phyloP scores from a whole-genome alignment of 2,329 filamentous ascomycete species.

The Sporothrix curviconia region DNA sequence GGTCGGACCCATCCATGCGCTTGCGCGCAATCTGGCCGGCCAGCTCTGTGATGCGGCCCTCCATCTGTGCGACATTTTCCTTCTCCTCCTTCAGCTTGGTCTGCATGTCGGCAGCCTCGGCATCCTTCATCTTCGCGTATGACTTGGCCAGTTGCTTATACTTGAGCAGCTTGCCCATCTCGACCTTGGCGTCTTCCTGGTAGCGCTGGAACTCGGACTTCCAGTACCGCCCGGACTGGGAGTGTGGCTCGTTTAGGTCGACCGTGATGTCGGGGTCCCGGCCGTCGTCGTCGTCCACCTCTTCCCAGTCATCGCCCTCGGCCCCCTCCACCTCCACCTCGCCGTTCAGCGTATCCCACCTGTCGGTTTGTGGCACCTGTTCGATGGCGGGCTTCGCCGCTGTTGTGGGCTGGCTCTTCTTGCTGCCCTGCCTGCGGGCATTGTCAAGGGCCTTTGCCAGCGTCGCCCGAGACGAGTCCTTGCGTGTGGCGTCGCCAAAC shows the following conservation, averaged over 20 bases:
- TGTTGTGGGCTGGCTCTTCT: slow-evolving; percentile 18
- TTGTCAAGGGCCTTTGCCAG: slow-evolving; percentile 42
- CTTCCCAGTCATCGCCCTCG: slow-evolving; percentile 48
- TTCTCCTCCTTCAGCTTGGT: slow-evolving; percentile 63
- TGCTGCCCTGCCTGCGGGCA: slow-evolving; percentile 25
- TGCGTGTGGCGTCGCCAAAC: slow-evolving; percentile 13
- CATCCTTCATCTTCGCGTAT: slow-evolving; percentile 71
- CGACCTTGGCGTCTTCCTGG: slow-evolving; percentile 61
- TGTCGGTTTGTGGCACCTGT: slow-evolving; percentile 19
- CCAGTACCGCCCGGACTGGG: slow-evolving; percentile 72
- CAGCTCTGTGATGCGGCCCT: slow-evolving; percentile 54
- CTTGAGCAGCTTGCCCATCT: slow-evolving; percentile 70
- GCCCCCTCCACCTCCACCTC: slow-evolving; percentile 29
- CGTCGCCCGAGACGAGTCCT: slow-evolving; percentile 31
- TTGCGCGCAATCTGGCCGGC: slow-evolving; percentile 46
- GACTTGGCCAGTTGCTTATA: slow-evolving; percentile 76
- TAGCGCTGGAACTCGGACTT: slow-evolving; percentile 71
- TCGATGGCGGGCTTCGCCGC: neutral
- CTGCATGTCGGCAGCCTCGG: slow-evolving; percentile 59
- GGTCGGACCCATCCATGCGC: slow-evolving; percentile 32
- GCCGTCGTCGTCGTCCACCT: slow-evolving; percentile 35
- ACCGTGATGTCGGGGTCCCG: slow-evolving; percentile 56
- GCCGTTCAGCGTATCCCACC: too few relatives aligned
- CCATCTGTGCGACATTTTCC: slow-evolving; percentile 56
- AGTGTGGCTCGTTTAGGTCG: slow-evolving; percentile 67